Percentiles rank a stretch among this genome's conserved stretches.
Conservation (phyloP, 148 eudicot genomes). For the Heliosperma pusillum region DNA sequence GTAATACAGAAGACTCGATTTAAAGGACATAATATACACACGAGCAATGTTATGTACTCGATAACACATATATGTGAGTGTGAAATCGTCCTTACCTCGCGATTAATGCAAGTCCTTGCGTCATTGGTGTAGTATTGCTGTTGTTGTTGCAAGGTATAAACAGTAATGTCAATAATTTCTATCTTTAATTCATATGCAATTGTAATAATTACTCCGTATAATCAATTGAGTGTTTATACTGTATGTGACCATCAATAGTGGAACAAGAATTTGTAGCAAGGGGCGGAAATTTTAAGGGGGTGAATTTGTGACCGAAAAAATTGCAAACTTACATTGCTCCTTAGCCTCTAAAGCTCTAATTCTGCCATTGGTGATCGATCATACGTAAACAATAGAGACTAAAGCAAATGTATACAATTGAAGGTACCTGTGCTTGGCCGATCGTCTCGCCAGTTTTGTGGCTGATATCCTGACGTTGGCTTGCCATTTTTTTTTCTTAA, state of each 20-base stretch:
- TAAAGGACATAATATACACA: too few species aligned
- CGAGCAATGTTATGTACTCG: too few species aligned
- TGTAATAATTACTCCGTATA: too few species aligned
- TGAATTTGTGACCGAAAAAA: background rate
- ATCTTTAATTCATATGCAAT: background rate
- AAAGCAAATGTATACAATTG: background rate
- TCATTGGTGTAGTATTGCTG: background rate
- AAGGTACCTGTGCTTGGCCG: background rate
- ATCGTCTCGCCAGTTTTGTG: conserved; percentile 19
- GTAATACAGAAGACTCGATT: too few species aligned
- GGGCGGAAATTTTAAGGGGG: background rate
- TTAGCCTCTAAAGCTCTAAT: too few species aligned
- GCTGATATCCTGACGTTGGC: conserved; percentile 20
- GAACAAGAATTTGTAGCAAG: background rate
- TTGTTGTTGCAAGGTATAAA: background rate
- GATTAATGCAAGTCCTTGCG: background rate
- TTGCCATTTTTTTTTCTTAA: conserved; percentile 31
- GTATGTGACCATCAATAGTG: background rate
- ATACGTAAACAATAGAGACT: too few species aligned
- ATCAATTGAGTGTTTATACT: too few species aligned
- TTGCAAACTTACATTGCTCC: too few species aligned
- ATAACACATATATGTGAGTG: background rate
- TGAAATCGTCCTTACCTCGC: background rate
- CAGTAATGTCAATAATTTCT: background rate
- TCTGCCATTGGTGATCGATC: too few species aligned